Evolutionary conservation across 179 eudicot genomes (phyloP).

Genomic region (Beta lomatogona): DNA sequence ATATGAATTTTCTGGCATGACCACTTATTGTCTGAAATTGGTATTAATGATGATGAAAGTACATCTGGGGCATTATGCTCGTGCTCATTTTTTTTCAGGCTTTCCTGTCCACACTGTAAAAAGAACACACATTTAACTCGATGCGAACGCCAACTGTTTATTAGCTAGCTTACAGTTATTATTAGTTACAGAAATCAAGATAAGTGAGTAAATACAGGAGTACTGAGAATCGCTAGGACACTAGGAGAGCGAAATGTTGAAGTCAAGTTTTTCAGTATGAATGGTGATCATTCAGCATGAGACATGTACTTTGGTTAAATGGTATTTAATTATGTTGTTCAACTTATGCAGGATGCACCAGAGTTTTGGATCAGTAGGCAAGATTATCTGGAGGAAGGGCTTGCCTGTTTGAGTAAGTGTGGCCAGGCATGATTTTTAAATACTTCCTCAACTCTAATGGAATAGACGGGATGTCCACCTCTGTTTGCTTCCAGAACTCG

Average conservation of each 20-base stretch:
- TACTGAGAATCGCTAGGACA: background rate
- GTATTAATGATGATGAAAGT: background rate
- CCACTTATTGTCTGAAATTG: background rate
- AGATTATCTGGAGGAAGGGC: slow-evolving; percentile 94
- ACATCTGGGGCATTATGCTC: background rate
- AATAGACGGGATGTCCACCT: too few relatives aligned
- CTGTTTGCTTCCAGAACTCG: background rate
- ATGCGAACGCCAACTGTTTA: background rate
- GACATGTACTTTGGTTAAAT: background rate
- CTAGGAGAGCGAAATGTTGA: background rate
- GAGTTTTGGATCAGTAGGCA: slow-evolving; percentile 94
- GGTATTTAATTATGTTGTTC: background rate
- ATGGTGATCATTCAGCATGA: background rate
- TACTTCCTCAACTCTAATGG: background rate
- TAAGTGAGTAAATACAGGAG: background rate
- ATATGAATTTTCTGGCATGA: background rate
- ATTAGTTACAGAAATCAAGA: background rate
- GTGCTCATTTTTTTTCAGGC: too few relatives aligned
- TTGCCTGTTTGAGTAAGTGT: slow-evolving; percentile 81
- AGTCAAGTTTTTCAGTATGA: background rate
- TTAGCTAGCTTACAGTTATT: background rate
- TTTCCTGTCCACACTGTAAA: too few relatives aligned
- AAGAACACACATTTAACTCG: background rate
- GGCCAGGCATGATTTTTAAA: slow-evolving; percentile 57
- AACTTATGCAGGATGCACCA: slow-evolving; percentile 82